Conservation (phyloP, 2,329 filamentous ascomycete species). For the Aspergillus pseudoterreus region DNA sequence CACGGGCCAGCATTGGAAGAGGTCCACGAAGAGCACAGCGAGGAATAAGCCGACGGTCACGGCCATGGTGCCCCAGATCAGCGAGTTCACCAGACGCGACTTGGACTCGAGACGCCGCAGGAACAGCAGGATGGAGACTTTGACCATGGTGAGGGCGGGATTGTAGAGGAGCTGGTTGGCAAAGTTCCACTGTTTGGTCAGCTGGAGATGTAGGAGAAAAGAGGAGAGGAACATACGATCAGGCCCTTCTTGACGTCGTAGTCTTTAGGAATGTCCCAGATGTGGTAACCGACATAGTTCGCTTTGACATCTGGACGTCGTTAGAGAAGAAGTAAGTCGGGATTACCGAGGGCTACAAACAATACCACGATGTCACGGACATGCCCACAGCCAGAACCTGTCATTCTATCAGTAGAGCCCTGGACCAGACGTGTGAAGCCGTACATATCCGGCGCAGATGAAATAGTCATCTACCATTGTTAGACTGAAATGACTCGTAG, state of each 20-base stretch:
- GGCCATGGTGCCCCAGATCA: slow-evolving; percentile 19
- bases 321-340: neutral
- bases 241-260: slow-evolving; percentile 12
- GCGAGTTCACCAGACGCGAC: slow-evolving; percentile 16
- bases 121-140: slow-evolving; percentile 28
- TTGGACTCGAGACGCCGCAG: slow-evolving; percentile 26
- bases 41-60: slow-evolving; percentile 19
- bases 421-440: neutral
- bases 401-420: no score
- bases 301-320: slow-evolving; percentile 20
- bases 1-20: slow-evolving; percentile 30
- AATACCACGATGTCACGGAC: slow-evolving; percentile 23
- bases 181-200: slow-evolving; percentile 19
- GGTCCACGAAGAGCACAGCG: slow-evolving; percentile 23
- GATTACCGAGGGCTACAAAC: slow-evolving; percentile 12
- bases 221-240: slow-evolving; percentile 10
- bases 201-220: neutral
- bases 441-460: slow-evolving; percentile 22
- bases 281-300: slow-evolving; percentile 25
- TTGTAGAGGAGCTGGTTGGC: slow-evolving; percentile 30
- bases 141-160: slow-evolving; percentile 26
- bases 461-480: slow-evolving; percentile 19
- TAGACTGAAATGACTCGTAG: neutral
- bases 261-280: slow-evolving; percentile 18
- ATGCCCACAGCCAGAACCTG: slow-evolving; percentile 20